A percentile compares a stretch with the other conserved stretches of the same genome.
Evolutionary conservation across 2,329 filamentous ascomycete genomes (phyloP).

Genomic region (Exophiala xenobiotica): DNA sequence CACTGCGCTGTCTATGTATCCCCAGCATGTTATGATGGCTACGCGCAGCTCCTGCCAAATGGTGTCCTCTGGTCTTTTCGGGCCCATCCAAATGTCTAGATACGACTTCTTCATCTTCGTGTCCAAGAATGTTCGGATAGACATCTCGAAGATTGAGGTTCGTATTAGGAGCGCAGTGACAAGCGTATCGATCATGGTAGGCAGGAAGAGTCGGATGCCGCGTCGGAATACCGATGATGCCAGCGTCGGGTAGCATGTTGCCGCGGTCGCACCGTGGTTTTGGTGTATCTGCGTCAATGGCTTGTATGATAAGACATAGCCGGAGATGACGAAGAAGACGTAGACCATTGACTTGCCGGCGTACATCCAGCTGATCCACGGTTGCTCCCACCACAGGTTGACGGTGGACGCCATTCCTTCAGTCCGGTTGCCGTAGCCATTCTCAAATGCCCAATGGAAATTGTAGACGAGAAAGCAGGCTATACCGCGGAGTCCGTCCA

Average conservation of each 20-base stretch:
- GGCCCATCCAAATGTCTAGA: conserved; percentile 1
- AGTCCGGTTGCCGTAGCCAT: neutral
- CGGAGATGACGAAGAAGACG: conserved; percentile 49
- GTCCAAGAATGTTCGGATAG: neutral
- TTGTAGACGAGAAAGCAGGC: conserved; percentile 7
- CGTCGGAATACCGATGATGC: conserved; percentile 11
- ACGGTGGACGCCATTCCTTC: neutral
- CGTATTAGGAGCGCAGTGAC: conserved; percentile 3
- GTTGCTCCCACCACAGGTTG: conserved; percentile 5
- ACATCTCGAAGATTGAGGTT: neutral
- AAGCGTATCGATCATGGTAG: conserved; percentile 5
- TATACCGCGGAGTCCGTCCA: conserved; percentile 7
- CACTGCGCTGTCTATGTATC: neutral
- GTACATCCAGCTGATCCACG: conserved; percentile 9
- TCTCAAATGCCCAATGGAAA: neutral
- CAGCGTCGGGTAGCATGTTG: conserved; percentile 1
- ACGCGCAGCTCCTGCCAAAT: neutral
- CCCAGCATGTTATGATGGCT: neutral
- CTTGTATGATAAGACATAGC: conserved; percentile 40
- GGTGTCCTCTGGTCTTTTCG: neutral
- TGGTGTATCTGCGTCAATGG: conserved; percentile 2
- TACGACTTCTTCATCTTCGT: neutral
- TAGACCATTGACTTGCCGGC: conserved; percentile 22
- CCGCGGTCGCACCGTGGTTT: neutral
- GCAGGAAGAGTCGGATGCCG: conserved; percentile 9